Conservation (phyloP, 306 rosid species). For the Inga laurina region DNA sequence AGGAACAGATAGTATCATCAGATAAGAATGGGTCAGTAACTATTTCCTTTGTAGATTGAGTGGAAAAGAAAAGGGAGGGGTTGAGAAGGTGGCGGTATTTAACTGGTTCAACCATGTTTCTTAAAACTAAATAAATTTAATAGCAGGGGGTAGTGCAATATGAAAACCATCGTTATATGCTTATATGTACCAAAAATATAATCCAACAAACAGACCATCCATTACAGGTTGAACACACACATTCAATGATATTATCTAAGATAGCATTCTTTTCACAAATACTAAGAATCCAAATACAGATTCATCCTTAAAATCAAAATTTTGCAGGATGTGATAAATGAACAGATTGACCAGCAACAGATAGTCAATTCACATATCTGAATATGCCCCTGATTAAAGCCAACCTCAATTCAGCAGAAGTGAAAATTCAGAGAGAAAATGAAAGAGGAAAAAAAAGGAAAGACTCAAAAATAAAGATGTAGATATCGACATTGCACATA, state of each 20-base stretch:
- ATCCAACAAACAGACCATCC: not conserved
- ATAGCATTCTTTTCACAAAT: not conserved
- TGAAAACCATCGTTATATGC: not conserved
- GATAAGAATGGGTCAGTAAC: constrained; percentile 20
- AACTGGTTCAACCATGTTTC: not conserved
- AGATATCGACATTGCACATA: no score
- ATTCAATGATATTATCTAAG: not conserved
- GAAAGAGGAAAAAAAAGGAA: not conserved
- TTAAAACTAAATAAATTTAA: not conserved
- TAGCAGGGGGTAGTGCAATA: not conserved
- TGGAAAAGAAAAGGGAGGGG: not conserved
- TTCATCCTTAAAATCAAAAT: not conserved
- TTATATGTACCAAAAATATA: not conserved
- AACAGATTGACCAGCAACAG: not conserved
- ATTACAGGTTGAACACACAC: constrained; percentile 3
- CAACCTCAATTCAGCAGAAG: not conserved
- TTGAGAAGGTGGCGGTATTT: not conserved
- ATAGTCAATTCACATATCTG: not conserved
- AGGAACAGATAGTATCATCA: constrained; percentile 36
- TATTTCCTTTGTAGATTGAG: not conserved
- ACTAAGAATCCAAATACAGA: not conserved
- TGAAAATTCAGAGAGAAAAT: not conserved
- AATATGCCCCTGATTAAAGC: not conserved
- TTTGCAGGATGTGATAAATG: not conserved
- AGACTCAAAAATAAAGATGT: not conserved